These are phyloP conservation scores for Pseudogymnoascus verrucosus DNA, from an alignment of 2,329 filamentous ascomycete species.

Conservation along the genomic window DNA sequence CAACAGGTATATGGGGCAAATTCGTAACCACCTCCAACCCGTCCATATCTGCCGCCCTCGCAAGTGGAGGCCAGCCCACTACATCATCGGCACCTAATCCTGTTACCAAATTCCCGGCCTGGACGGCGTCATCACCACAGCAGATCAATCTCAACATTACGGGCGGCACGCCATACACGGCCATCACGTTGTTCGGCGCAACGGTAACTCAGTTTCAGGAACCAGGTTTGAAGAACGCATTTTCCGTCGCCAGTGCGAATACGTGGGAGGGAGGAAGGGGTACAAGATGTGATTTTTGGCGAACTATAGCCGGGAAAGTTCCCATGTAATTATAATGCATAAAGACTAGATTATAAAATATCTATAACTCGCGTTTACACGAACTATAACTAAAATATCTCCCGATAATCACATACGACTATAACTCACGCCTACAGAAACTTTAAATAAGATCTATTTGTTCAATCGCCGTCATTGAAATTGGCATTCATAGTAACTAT, in stretches of 20 bases:
- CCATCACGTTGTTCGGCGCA: neutral
- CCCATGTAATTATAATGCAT: constrained; percentile 10
- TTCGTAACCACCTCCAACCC: constrained; percentile 13
- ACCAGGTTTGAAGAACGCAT: constrained; percentile 15
- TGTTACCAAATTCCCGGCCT: constrained; percentile 11
- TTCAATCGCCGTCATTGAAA: too few relatives aligned
- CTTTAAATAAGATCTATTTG: neutral
- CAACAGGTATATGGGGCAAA: constrained; percentile 14
- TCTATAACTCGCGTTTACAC: too few relatives aligned
- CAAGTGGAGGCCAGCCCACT: constrained; percentile 11
- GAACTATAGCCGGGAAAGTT: constrained; percentile 10
- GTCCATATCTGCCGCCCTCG: constrained; percentile 11
- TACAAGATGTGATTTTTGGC: constrained; percentile 17
- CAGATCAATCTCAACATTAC: constrained; percentile 17
- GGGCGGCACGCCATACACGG: constrained; percentile 10
- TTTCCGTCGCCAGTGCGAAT: constrained; percentile 15
- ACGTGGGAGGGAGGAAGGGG: constrained; percentile 17
- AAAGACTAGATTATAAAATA: neutral
- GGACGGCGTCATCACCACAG: neutral
- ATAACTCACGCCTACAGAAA: neutral
- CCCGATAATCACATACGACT: neutral
- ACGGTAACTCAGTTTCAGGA: constrained; percentile 16
- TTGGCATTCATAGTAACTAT: neutral
- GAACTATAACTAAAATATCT: neutral
- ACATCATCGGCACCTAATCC: constrained; percentile 3